Evolutionary conservation across 106 monocot genomes (phyloP).

Genomic region (Dioscorea dumetorum): DNA sequence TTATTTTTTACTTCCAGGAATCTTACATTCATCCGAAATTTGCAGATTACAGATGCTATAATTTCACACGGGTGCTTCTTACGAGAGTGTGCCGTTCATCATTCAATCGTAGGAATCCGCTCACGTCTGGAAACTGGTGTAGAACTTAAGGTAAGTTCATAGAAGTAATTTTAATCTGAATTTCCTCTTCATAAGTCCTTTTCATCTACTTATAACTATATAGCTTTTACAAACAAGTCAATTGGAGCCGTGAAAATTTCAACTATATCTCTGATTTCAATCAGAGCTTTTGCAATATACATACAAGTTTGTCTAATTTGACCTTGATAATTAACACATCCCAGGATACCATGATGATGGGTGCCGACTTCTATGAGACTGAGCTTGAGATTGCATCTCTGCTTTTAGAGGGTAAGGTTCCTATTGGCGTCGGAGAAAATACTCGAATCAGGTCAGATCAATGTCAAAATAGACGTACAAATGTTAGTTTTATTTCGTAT

Average conservation of each 20-base stretch:
- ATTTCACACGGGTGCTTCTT: constrained; percentile 92
- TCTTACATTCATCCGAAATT: constrained; percentile 1
- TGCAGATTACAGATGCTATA: constrained; percentile 73
- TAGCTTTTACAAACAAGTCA: too few relatives aligned
- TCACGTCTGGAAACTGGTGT: constrained; percentile 74
- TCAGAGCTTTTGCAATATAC: too few relatives aligned
- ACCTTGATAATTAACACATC: neutral
- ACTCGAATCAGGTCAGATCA: constrained; percentile 62
- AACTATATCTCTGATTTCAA: too few relatives aligned
- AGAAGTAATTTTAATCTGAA: neutral
- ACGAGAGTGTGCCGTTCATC: constrained; percentile 60
- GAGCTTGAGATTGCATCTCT: constrained; percentile 76
- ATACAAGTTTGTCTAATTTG: too few relatives aligned
- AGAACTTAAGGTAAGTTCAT: constrained; percentile 61
- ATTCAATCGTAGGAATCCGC: constrained; percentile 72
- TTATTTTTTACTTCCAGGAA: neutral
- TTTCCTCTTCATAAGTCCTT: neutral
- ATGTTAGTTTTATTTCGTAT: too few relatives aligned
- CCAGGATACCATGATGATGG: constrained; percentile 96
- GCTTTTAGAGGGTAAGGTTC: constrained; percentile 71
- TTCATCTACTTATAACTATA: neutral
- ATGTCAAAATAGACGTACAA: neutral
- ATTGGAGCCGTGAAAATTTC: too few relatives aligned
- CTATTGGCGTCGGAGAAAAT: constrained; percentile 80
- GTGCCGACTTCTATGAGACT: constrained; percentile 84